These are phyloP conservation scores for Penicillium canescens DNA, from an alignment of 495 filamentous ascomycete genomes.

Conservation along the genomic window DNA sequence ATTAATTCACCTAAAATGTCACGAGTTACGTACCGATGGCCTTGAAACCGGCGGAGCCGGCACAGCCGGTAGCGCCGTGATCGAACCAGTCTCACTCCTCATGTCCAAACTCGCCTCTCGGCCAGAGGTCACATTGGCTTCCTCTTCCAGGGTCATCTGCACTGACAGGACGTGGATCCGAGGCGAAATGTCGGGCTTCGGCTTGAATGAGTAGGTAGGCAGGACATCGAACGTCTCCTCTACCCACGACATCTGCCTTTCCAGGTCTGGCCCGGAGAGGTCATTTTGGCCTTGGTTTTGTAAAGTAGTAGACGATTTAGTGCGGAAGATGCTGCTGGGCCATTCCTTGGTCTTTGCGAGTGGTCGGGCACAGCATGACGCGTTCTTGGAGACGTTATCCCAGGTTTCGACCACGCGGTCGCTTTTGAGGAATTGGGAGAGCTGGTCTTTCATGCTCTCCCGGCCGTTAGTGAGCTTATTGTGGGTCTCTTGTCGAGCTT, in stretches of 20 bases:
- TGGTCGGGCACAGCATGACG: slow-evolving; percentile 7
- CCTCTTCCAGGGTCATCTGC: slow-evolving; percentile 28
- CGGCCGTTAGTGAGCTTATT: slow-evolving; percentile 12
- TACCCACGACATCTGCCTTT: slow-evolving; percentile 35
- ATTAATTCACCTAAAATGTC: not conserved
- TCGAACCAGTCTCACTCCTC: slow-evolving; percentile 25
- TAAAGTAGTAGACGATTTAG: slow-evolving; percentile 21
- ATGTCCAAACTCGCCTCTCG: slow-evolving; percentile 4
- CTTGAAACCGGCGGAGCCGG: slow-evolving; percentile 15
- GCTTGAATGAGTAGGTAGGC: slow-evolving; percentile 39
- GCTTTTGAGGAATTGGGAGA: slow-evolving; percentile 40
- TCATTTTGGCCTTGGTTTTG: slow-evolving; percentile 7
- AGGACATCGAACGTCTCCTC: slow-evolving; percentile 30
- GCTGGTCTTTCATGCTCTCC: slow-evolving; percentile 39
- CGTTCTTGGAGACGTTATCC: slow-evolving; percentile 29
- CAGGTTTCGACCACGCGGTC: slow-evolving; percentile 43
- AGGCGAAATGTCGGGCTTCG: slow-evolving; percentile 27
- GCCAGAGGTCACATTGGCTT: slow-evolving; percentile 10
- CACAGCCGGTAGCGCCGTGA: slow-evolving; percentile 43
- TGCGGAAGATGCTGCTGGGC: slow-evolving; percentile 37
- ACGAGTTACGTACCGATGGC: slow-evolving; percentile 1
- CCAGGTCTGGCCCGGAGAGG: slow-evolving; percentile 16
- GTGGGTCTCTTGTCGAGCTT: slow-evolving; percentile 10
- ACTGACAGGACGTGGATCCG: slow-evolving; percentile 39
- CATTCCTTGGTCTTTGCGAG: slow-evolving; percentile 29